Base-by-base conservation (phyloP, 352 stramenopile species). In the Blastocystis sp. region DNA sequence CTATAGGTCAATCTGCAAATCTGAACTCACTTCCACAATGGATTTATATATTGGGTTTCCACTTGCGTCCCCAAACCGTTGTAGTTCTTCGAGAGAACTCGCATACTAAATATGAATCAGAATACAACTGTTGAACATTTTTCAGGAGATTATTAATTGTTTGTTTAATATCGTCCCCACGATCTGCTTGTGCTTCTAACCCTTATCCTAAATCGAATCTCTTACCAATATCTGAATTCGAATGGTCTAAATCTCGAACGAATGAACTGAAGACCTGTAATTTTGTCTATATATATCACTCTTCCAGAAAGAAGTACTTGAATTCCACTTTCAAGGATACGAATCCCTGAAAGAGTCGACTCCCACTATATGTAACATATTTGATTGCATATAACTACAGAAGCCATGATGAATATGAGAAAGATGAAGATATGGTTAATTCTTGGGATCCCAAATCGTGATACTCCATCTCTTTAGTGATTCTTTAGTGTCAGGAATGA, bases 211-310 rank as follows among this genome's bases (percentile, higher is more conserved):
- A 17, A 3, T 11, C 22, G 0, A 9, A 24, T 59, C 33, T 35
- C 2, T 17, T 44, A 81, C 70, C 70, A 81, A 81, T 60, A 64
- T 81, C 27, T 40, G 33, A 19, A 56, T 30, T 56, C n/a, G 66
- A 58, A 54, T 33, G 27, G 24, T 78, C 66, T 33, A 58, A n/a
- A 35, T 78, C 37, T 33, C 66, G 27, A 27, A 78, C 30, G 24
- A 35, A 53, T 35, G 66, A 78, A 53, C 66, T 78, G 44, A 57
- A 78, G 15, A 58, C 37, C 44, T 78, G 66, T 17, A 78, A 37
- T 78, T 78, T 78, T 54, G 66, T 59, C 66, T 78, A 53, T 33
- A 7, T 62, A 78, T 35, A 3, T 59, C 13, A 15, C 5, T n/a
- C 17, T n/a, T 24, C 35, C 7, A 35, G 15, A 9, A 42, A 19